These are phyloP conservation scores for sweet orange (Citrus sinensis) DNA, from an alignment of 345 rosid species.

Conservation along the genomic window DNA sequence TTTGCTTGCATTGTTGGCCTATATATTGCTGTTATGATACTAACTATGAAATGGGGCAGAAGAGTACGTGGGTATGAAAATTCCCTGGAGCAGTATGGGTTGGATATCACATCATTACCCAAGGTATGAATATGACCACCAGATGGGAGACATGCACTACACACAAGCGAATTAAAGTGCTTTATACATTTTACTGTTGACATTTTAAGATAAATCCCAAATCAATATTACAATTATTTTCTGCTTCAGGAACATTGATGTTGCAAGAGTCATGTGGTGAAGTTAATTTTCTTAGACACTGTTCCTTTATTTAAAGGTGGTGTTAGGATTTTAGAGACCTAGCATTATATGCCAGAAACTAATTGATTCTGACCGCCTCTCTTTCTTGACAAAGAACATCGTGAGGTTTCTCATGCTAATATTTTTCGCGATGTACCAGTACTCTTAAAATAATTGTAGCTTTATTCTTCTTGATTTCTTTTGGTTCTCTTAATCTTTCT, in stretches of 20 bases:
- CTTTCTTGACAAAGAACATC: not conserved
- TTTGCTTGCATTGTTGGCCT: slow-evolving; percentile 75
- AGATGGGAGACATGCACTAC: slow-evolving; percentile 4
- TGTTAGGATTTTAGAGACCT: not conserved
- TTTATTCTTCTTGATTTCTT: not conserved
- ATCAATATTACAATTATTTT: not conserved
- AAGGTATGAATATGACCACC: slow-evolving; percentile 43
- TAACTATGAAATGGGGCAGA: slow-evolving; percentile 80
- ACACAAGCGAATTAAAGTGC: not conserved
- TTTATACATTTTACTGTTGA: not conserved
- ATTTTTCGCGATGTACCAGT: not conserved
- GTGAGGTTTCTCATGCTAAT: not conserved
- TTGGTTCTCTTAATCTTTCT: not conserved
- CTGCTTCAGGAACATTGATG: not conserved
- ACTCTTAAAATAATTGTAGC: not conserved
- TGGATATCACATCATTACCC: slow-evolving; percentile 50
- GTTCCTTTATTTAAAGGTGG: not conserved
- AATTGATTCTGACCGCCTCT: not conserved
- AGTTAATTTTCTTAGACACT: not conserved
- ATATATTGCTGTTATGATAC: slow-evolving; percentile 66
- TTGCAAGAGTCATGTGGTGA: not conserved
- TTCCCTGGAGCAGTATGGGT: slow-evolving; percentile 72
- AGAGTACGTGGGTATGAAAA: slow-evolving; percentile 74
- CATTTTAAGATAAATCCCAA: not conserved
- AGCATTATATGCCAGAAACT: not conserved